Evolutionary conservation across 208 protist species (phyloP).

Genomic region (Acanthamoeba lenticulata): DNA sequence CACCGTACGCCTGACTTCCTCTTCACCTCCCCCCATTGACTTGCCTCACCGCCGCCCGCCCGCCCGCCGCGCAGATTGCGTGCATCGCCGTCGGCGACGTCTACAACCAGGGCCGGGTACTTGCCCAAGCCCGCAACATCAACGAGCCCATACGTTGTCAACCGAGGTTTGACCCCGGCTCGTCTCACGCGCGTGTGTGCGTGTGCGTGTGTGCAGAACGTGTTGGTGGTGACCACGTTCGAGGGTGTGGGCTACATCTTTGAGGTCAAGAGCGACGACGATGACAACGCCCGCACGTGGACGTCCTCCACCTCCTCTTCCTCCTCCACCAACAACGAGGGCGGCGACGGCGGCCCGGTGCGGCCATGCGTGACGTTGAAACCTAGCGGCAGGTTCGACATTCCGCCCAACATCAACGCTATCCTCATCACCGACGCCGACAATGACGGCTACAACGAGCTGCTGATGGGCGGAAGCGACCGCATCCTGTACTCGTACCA

Average conservation of each 20-base stretch:
- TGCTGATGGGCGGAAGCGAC: not conserved
- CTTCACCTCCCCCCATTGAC: not conserved
- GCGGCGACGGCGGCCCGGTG: not conserved
- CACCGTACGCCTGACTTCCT: not conserved
- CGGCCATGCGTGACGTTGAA: not conserved
- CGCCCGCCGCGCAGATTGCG: not conserved
- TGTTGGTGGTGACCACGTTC: constrained; percentile 43
- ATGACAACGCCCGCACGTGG: not conserved
- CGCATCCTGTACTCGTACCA: constrained; percentile 12
- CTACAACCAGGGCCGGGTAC: constrained; percentile 19
- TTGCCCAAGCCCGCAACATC: too few relatives aligned
- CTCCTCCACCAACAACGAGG: too few relatives aligned
- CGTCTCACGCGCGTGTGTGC: not conserved
- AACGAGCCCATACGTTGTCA: not conserved
- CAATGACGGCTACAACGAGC: constrained; percentile 8
- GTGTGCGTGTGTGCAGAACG: not conserved
- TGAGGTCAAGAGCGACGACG: not conserved
- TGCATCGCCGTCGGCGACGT: constrained; percentile 28
- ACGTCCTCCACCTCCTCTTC: too few relatives aligned
- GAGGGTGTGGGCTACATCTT: constrained; percentile 18
- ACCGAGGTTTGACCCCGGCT: not conserved
- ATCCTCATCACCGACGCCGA: constrained; percentile 29
- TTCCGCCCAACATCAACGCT: constrained; percentile 6
- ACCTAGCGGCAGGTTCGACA: not conserved
- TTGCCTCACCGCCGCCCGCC: too few relatives aligned